phyloP scores from a whole-genome alignment of 1,284 basidiomycete species.

The Moesziomyces sp. region DNA sequence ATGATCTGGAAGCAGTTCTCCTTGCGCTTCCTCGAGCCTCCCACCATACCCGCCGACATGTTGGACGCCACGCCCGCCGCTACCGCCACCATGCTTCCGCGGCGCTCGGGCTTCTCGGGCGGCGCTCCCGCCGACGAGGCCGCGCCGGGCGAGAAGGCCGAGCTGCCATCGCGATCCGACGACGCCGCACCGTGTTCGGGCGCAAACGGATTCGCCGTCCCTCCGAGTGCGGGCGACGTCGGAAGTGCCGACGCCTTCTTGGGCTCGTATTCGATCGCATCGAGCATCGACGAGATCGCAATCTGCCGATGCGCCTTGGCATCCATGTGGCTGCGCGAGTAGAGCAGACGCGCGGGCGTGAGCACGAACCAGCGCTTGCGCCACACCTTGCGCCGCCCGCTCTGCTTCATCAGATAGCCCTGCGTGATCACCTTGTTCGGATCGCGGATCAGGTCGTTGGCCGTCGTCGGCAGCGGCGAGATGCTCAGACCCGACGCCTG shows the following conservation, averaged over 20 bases:
- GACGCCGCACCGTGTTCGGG: slow-evolving; percentile 1
- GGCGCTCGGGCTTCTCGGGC: slow-evolving; percentile 34
- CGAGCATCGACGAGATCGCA: slow-evolving; percentile 84
- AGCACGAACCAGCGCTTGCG: slow-evolving; percentile 76
- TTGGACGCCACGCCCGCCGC: slow-evolving; percentile 48
- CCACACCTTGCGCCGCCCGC: slow-evolving; percentile 91
- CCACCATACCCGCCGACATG: slow-evolving; percentile 39
- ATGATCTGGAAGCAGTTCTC: slow-evolving; percentile 91
- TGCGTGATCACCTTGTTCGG: slow-evolving; percentile 68
- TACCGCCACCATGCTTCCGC: slow-evolving; percentile 44
- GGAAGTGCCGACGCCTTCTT: slow-evolving; percentile 57
- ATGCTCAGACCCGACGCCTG: slow-evolving; percentile 17
- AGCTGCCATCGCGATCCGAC: slow-evolving; percentile 11
- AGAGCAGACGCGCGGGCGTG: slow-evolving; percentile 66
- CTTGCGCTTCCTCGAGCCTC: slow-evolving; percentile 54
- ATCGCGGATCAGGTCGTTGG: slow-evolving; percentile 48
- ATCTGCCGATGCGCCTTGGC: slow-evolving; percentile 86
- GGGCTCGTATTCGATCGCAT: slow-evolving; percentile 83
- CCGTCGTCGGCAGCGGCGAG: slow-evolving; percentile 13
- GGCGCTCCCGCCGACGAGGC: slow-evolving; percentile 2
- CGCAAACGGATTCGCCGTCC: slow-evolving; percentile 36
- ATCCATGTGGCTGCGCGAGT: slow-evolving; percentile 71
- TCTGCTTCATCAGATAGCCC: slow-evolving; percentile 97
- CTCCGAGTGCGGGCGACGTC: slow-evolving; percentile 37
- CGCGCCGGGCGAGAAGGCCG: slow-evolving; percentile 13